phyloP scores from a whole-genome alignment of 1,284 basidiomycete species.

The Marasmius oreades region DNA sequence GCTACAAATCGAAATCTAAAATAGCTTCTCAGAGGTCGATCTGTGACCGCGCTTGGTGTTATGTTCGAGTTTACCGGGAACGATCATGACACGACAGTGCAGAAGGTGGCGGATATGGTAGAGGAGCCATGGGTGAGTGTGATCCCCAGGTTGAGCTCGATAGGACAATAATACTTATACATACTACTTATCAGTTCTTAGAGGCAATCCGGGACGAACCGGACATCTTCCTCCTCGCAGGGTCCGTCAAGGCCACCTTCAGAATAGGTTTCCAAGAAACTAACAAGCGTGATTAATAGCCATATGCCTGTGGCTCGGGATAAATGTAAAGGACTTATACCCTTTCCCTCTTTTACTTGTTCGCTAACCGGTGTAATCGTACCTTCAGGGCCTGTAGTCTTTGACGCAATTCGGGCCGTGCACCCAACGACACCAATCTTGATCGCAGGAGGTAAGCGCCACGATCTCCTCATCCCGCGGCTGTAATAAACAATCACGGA shows the following conservation, averaged over 20 bases:
- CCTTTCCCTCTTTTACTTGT: neutral
- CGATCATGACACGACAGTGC: conserved; percentile 68
- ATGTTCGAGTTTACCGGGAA: conserved; percentile 72
- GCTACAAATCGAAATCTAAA: conserved; percentile 5
- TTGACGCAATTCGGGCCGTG: conserved; percentile 67
- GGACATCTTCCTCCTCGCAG: conserved; percentile 75
- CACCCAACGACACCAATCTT: conserved; percentile 76
- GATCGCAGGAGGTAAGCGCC: conserved; percentile 65
- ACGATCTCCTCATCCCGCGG: neutral
- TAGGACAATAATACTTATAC: neutral
- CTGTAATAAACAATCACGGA: neutral
- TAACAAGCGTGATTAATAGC: conserved; percentile 27
- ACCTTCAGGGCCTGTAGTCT: conserved; percentile 61
- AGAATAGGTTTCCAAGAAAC: neutral
- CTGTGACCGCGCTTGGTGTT: conserved; percentile 80
- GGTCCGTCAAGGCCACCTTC: conserved; percentile 43
- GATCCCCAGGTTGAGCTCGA: neutral
- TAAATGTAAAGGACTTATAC: conserved; percentile 43
- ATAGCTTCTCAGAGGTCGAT: conserved; percentile 47
- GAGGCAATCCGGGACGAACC: conserved; percentile 79
- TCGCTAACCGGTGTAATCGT: conserved; percentile 8
- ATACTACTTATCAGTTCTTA: conserved; percentile 48
- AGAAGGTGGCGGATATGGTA: conserved; percentile 70
- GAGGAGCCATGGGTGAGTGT: conserved; percentile 63
- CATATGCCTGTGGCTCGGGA: conserved; percentile 70